phyloP scores from a whole-genome alignment of 1,284 basidiomycete genomes.

The Leccinum solheimii region DNA sequence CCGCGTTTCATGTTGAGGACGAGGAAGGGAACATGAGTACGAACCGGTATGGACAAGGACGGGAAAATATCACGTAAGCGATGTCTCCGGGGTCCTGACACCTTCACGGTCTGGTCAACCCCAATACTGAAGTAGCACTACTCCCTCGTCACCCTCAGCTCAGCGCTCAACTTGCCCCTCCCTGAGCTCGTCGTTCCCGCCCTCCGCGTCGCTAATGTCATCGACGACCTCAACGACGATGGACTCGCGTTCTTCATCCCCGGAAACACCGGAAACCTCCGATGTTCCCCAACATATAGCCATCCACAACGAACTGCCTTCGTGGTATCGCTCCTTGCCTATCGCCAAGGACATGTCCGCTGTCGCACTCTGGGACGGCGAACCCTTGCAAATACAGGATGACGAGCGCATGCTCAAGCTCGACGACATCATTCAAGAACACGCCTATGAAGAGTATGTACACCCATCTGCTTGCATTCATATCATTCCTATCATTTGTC shows the following conservation, averaged over 20 bases:
- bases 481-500: slow-evolving; percentile 3
- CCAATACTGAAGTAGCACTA: too few species aligned
- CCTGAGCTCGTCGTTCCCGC: slow-evolving; percentile 5
- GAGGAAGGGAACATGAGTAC: not conserved
- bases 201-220: slow-evolving; percentile 40
- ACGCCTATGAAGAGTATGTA: slow-evolving; percentile 70
- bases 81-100: slow-evolving; percentile 14
- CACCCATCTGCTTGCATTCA: not conserved
- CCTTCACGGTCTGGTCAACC: too few species aligned
- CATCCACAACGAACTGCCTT: slow-evolving; percentile 54
- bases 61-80: slow-evolving; percentile 28
- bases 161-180: not conserved
- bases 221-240: slow-evolving; percentile 53
- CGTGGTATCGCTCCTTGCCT: slow-evolving; percentile 56
- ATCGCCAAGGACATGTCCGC: slow-evolving; percentile 41
- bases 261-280: slow-evolving; percentile 63
- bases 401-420: slow-evolving; percentile 57
- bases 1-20: slow-evolving; percentile 62
- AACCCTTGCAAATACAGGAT: slow-evolving; percentile 44
- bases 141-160: not conserved
- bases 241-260: slow-evolving; percentile 68
- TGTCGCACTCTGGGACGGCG: slow-evolving; percentile 32
- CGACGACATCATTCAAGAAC: slow-evolving; percentile 70
- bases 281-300: slow-evolving; percentile 50
- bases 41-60: slow-evolving; percentile 1